Conservation (phyloP, 1,284 basidiomycete species). For the Moesziomyces globuligerus region DNA sequence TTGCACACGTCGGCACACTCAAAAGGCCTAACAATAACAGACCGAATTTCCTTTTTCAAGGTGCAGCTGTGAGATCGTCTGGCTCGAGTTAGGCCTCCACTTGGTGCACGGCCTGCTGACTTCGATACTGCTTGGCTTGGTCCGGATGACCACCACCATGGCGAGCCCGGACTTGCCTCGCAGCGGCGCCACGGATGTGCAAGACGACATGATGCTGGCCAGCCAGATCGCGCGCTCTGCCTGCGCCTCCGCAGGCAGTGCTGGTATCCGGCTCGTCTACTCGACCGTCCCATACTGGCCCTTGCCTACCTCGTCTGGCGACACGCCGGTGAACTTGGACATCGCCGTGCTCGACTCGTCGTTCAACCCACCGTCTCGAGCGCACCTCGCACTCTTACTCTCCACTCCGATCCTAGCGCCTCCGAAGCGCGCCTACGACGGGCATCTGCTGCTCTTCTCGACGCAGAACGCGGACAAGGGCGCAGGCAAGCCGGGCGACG, state of each 20-base stretch:
- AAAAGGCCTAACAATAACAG: too few relatives aligned
- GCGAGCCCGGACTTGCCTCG: neutral
- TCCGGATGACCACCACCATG: slow-evolving; percentile 11
- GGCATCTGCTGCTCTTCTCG: slow-evolving; percentile 83
- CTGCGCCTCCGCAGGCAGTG: slow-evolving; percentile 6
- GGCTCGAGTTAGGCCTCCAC: neutral
- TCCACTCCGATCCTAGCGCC: slow-evolving; percentile 67
- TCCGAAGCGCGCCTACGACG: slow-evolving; percentile 72
- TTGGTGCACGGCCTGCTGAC: too few relatives aligned
- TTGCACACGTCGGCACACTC: neutral
- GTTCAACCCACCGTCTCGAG: slow-evolving; percentile 91
- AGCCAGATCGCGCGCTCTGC: slow-evolving; percentile 20
- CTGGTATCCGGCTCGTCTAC: slow-evolving; percentile 45
- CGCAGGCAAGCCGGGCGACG: slow-evolving; percentile 75
- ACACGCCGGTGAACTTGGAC: slow-evolving; percentile 13
- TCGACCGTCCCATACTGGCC: slow-evolving; percentile 34
- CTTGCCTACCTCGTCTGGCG: slow-evolving; percentile 4
- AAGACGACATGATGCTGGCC: slow-evolving; percentile 14
- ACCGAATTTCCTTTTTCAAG: too few relatives aligned
- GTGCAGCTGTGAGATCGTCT: neutral
- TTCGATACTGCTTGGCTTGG: too few relatives aligned
- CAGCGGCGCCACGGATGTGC: slow-evolving; percentile 1
- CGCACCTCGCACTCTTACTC: slow-evolving; percentile 82
- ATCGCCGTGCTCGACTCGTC: slow-evolving; percentile 83
- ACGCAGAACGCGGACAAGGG: slow-evolving; percentile 89